Base-by-base conservation (phyloP, 2,329 filamentous ascomycete genomes). In the Penicillium vulpinum region DNA sequence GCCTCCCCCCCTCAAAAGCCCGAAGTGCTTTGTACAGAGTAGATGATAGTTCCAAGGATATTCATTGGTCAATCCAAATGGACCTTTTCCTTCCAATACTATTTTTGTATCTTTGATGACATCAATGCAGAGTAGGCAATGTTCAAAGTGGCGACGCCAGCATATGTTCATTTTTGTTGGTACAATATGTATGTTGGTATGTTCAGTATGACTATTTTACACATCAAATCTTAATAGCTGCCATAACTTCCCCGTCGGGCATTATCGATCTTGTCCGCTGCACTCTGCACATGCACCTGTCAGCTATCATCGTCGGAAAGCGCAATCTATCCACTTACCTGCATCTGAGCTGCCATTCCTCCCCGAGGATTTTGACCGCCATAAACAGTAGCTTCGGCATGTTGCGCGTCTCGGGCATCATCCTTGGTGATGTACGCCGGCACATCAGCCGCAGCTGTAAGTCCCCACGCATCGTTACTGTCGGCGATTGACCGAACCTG, bases 401-500 rank as follows among this genome's bases (percentile, higher is more conserved):
- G 64, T 52, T 74, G 72, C 13, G 70, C 70, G 24, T 71, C 66
- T 5, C 67, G 64, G 0, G 71, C 66, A 52, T 73, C 70, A 2
- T 71, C 67, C 49, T 73, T 73, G 10, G 70, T 73, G 24, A 74
- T 64, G 52, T 63, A 73, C 4, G 60, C 67, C 13, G 67, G 61
- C 0, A 60, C 60, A 16, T 64, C 61, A 2, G 59, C 62, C 5
- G 57, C 29, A 3, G 65, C 63, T 9, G 66, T 63, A 6, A 73
- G 53, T 4, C 66, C 67, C 8, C 70, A 54, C 0, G 59, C 62
- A 26, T 74, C 71, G 22, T 74, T 74, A 10, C 64, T 66, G 43
- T 73, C 66, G 8, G 72, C 71, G 45, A 73, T 72, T 5, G 66
- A 68, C 11, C 70, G 66, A 8, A 73, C 63, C 44, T 73, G 72